These are phyloP conservation scores for Ceratopteris richardii DNA, from an alignment of 75 land plant species.

Conservation along the genomic window DNA sequence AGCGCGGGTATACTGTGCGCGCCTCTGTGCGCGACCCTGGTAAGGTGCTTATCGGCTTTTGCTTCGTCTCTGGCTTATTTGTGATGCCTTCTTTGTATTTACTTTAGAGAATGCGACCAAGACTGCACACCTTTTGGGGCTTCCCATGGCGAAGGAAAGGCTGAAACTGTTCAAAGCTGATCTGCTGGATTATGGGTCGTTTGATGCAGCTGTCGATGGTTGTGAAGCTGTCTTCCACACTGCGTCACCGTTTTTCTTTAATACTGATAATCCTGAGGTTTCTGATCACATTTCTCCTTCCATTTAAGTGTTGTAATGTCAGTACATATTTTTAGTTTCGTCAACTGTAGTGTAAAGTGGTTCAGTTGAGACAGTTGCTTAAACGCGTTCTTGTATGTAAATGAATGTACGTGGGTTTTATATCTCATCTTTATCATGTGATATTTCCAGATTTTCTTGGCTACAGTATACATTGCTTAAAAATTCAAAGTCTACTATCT, in stretches of 20 bases:
- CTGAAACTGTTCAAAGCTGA: constrained; percentile 49
- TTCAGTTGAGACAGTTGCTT: too few species aligned
- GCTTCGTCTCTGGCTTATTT: too few species aligned
- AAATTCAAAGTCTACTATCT: too few species aligned
- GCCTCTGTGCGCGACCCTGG: constrained; percentile 27
- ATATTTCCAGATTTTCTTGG: too few species aligned
- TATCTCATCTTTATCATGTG: too few species aligned
- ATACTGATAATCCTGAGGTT: constrained; percentile 42
- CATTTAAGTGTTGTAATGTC: background rate
- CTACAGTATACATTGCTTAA: too few species aligned
- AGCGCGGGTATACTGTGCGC: constrained; percentile 28
- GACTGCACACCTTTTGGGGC: constrained; percentile 34
- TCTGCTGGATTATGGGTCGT: constrained; percentile 43
- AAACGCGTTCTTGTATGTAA: too few species aligned
- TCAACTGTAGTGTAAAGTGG: too few species aligned
- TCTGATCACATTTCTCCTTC: background rate
- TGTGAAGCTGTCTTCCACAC: constrained; percentile 64
- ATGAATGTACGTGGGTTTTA: too few species aligned
- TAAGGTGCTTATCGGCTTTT: too few species aligned
- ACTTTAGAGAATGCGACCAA: constrained; percentile 38
- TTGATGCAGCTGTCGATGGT: too few species aligned
- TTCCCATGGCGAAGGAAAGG: constrained; percentile 54
- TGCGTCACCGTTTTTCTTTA: constrained; percentile 46
- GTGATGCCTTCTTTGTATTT: background rate
- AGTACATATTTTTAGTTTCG: too few species aligned